Evolutionary conservation across 176 grass and related monocot species (phyloP).

Genomic region (Hordeum marinum): DNA sequence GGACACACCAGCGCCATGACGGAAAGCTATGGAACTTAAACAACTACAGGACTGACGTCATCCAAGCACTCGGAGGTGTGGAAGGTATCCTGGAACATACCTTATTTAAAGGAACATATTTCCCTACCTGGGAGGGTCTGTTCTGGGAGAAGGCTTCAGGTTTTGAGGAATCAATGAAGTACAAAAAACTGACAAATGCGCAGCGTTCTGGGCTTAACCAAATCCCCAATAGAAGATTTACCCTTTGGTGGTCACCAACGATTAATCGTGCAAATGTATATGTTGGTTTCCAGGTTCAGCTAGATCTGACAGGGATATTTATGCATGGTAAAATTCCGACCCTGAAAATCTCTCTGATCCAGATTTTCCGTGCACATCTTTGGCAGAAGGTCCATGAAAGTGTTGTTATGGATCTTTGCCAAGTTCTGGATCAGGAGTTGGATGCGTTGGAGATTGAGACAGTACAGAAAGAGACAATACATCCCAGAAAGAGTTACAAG

Average conservation of each 20-base stretch:
- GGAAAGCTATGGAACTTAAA: conserved; percentile 98
- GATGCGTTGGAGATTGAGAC: conserved; percentile 97
- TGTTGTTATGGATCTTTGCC: conserved; percentile 99
- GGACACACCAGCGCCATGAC: conserved; percentile 96
- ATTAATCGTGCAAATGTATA: conserved; percentile 93
- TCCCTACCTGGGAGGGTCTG: conserved; percentile 97
- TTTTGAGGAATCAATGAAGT: conserved; percentile 98
- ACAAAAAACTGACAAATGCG: conserved; percentile 96
- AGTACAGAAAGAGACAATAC: conserved; percentile 97
- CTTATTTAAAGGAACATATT: conserved; percentile 99
- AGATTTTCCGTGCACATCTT: conserved; percentile 97
- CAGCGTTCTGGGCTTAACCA: conserved; percentile 92
- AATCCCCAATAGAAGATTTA: conserved; percentile 96
- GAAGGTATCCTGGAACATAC: conserved; percentile 96
- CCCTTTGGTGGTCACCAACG: conserved; percentile 91
- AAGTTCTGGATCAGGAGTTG: conserved; percentile 94
- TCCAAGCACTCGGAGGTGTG: conserved; percentile 98
- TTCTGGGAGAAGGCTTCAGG: conserved; percentile 97
- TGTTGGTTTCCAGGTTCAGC: conserved; percentile 88
- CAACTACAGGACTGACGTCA: conserved; percentile 98
- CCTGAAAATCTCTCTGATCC: conserved; percentile 92
- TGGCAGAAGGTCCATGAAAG: conserved; percentile 99
- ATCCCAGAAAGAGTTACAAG: conserved; percentile 99
- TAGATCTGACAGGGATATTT: conserved; percentile 84
- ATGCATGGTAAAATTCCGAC: conserved; percentile 99